Base-by-base conservation (phyloP, 495 filamentous ascomycete genomes). In the Hypoxylon cercidicola region DNA sequence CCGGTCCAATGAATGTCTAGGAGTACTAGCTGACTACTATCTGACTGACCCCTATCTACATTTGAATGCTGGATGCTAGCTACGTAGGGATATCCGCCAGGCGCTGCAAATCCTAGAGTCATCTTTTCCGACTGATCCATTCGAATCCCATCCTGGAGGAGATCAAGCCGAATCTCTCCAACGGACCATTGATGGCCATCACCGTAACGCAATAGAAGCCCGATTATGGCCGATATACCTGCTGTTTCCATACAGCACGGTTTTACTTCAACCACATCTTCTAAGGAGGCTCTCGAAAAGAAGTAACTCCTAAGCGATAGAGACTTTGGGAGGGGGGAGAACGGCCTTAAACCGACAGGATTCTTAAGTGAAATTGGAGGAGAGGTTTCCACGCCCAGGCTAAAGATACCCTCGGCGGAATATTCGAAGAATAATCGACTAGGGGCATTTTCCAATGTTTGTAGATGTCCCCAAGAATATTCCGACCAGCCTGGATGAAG, bases 101-200 rank as follows among this genome's bases (percentile, higher is more conserved):
- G 2, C n/a, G 19, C 28, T 15, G 46, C 10, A 32, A 50, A 50
- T 32, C 46, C 19, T 28, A 50, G 30, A 32, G 16, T 28, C 21
- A 50, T 25, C 46, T 6, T 20, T 50, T 25, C 46, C 6, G 46
- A 50, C 4, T 50, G 4, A 28, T 28, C 21, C 2, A 50, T 19
- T 10, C 21, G 18, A 4, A 50, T 50, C 5, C 46, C 20, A 4
- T 25, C 30, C n/a, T 11, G 7, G 46, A 15, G n/a, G 16, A 25
- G 46, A 50, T 50, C 46, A 7, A 50, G 21, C 21, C 46, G 46
- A 28, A 50, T 11, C 16, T 28, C 30, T n/a, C 46, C 46, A 50
- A 50, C 21, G 30, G 21, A 50, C 11, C 7, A 8, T 25, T 20
- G 46, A 32, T 32, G 19, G 3, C 46, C 46, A 50, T 50, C 46